Evolutionary conservation across 768 basidiomycete genomes (phyloP), one percentile per base, ranked within the genome.

Genomic region (Boletus rubroflammeus): DNA sequence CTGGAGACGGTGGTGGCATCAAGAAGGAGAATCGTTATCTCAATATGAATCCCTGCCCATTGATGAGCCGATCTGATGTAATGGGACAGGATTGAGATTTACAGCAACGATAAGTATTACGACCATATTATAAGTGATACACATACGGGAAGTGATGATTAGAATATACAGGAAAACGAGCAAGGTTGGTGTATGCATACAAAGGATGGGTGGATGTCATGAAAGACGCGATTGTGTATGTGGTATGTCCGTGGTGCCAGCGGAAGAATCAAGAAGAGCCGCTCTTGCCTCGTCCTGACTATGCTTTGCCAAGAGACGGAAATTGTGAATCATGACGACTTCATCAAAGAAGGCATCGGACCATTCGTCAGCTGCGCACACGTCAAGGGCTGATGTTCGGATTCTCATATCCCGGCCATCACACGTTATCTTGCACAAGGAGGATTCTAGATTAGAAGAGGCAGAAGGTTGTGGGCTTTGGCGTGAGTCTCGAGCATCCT

Each of bases 311-410:
- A 70, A 67, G 51, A 70, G 69, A 50, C 69, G 68, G 60, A 77
- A 82, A 56, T 82, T 76, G 67, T 81, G 73, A 63, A 83, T 75
- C 79, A 82, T 80, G 50, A 83, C 70, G 28, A 84, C 76, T 61
- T 83, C 81, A 54, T 84, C 81, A 53, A 84, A 84, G 65, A 83
- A 78, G 49, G 73, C 61, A 66, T 85, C 83, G 11, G 82, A 79
- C 83, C 83, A 85, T 50, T 80, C 75, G 54, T 78, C 74, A 26
- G 66, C 57, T 15, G 55, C 38, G 63, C 76, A 81, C 17, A 71
- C 65, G 29, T 76, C 67, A n/a, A 80, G 65, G 26, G 81, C 80
- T 48, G 74, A 71, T 21, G 75, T 71, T 53, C 80, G 76, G 55
- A 84, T 67, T 39, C 81, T 79, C 58, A 82, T 60, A 44, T 73